Base-by-base conservation (phyloP, 148 eudicot genomes). In the Diospyros kaki region DNA sequence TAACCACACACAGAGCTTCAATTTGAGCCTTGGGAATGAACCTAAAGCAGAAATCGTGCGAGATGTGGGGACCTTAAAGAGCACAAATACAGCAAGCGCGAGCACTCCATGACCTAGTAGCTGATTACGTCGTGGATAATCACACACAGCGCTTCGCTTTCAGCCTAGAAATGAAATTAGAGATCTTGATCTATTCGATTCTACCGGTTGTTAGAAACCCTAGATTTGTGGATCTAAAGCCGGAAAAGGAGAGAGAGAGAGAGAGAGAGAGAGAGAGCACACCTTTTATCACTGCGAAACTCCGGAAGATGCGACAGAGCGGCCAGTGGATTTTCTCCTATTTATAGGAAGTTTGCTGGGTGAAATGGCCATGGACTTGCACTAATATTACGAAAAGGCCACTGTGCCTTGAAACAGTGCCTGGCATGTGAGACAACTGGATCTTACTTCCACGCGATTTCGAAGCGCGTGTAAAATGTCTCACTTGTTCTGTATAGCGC, bases 201-300 rank as follows among this genome's bases (percentile, higher is more conserved):
- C 76, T 62, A 55, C 50, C 53, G 51, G 71, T 64, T 7, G 56
- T 69, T 54, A 55, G 44, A 63, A 79, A 73, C 77, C 82, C 88
- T 87, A 84, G 82, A 84, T 83, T 78, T 76, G 72, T 85, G 91
- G 85, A 84, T 86, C 87, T 83, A 75, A 51, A 83, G 76, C 68
- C 66, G 12, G 63, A 72, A 69, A 18, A 76, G 45, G 84, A 74
- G 54, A n/a, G n/a, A n/a, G n/a, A n/a, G n/a, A n/a, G n/a, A n/a
- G n/a, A n/a, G n/a, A n/a, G 71, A 65, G 76, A 74, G 54, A 51
- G 65, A 69, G 73, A 46, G n/a, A 58, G 12, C 69, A 64, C 17
- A 73, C 85, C 84, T 79, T 28, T 73, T 79, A 71, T 81, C 76
- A 71, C 64, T 62, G 79, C 62, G 62, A 46, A 46, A 28, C 43